These are phyloP conservation scores for Musa balbisiana DNA, from an alignment of 202 grass and related monocot genomes.

Conservation along the genomic window DNA sequence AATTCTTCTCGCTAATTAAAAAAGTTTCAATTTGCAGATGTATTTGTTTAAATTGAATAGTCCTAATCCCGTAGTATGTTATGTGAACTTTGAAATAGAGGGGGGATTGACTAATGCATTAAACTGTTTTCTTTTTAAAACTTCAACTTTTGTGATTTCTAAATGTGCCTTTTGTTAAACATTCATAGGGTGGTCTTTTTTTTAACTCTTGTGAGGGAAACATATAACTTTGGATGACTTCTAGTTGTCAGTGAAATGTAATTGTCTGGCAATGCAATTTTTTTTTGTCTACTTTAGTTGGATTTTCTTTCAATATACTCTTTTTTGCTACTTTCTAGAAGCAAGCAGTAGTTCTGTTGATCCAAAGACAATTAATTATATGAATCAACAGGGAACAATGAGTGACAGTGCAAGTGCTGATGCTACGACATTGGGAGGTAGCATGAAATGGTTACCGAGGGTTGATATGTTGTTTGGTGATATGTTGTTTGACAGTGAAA, in stretches of 20 bases:
- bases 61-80: too few species aligned
- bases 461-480: slow-evolving; percentile 67
- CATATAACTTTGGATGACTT: neutral
- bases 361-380: neutral
- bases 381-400: slow-evolving; percentile 28
- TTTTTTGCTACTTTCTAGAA: neutral
- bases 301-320: neutral
- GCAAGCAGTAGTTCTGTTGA: too few species aligned
- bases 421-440: slow-evolving; percentile 29
- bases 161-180: too few species aligned
- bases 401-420: slow-evolving; percentile 27
- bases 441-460: slow-evolving; percentile 49
- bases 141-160: too few species aligned
- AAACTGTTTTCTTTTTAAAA: too few species aligned
- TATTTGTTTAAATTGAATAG: too few species aligned
- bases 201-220: too few species aligned
- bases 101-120: too few species aligned
- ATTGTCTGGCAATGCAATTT: neutral
- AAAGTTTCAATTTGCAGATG: too few species aligned
- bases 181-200: too few species aligned
- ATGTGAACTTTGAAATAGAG: too few species aligned
- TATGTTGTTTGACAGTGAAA: slow-evolving; percentile 61
- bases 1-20: too few species aligned
- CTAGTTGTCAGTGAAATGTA: neutral
- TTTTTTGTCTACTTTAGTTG: slow-evolving; percentile 7